phyloP scores from a whole-genome alignment of 441 rosid species.

The Pelargonium cotyledonis region DNA sequence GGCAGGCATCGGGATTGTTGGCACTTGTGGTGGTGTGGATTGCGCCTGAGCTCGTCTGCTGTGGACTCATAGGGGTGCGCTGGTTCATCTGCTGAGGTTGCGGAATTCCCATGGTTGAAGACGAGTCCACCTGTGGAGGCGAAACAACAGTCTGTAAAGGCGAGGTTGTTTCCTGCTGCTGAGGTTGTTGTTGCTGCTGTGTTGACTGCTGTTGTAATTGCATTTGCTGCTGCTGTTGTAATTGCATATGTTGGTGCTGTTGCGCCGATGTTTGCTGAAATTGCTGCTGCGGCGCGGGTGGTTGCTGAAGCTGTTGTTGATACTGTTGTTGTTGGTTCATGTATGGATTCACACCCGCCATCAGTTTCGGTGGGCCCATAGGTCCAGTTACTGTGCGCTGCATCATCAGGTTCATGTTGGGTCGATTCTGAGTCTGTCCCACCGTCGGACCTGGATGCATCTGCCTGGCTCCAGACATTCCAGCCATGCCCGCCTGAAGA shows the following conservation, averaged over 20 bases:
- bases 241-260: slow-evolving; percentile 21
- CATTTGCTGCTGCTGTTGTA: slow-evolving; percentile 18
- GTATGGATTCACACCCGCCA: slow-evolving; percentile 56
- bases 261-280: slow-evolving; percentile 28
- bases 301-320: slow-evolving; percentile 21
- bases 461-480: slow-evolving; percentile 66
- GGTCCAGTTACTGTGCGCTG: slow-evolving; percentile 58
- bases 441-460: slow-evolving; percentile 59
- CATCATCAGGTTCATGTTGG: slow-evolving; percentile 51
- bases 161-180: slow-evolving; percentile 53
- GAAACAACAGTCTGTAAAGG: slow-evolving; percentile 74
- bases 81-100: slow-evolving; percentile 38
- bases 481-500: slow-evolving; percentile 58
- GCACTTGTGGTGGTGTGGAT: slow-evolving; percentile 63
- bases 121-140: slow-evolving; percentile 72
- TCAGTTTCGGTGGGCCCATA: slow-evolving; percentile 91
- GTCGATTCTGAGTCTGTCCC: slow-evolving; percentile 53
- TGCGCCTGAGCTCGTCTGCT: slow-evolving; percentile 81
- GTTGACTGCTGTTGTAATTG: slow-evolving; percentile 24
- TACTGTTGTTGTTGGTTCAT: slow-evolving; percentile 61
- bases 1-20: slow-evolving; percentile 74
- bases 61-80: slow-evolving; percentile 60
- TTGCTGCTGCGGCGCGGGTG: slow-evolving; percentile 24
- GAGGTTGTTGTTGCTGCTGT: slow-evolving; percentile 21
- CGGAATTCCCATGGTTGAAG: slow-evolving; percentile 59